These are phyloP conservation scores for Antitrichia curtipendula DNA, from an alignment of 225 moss, liverwort and hornwort genomes.

Conservation along the genomic window DNA sequence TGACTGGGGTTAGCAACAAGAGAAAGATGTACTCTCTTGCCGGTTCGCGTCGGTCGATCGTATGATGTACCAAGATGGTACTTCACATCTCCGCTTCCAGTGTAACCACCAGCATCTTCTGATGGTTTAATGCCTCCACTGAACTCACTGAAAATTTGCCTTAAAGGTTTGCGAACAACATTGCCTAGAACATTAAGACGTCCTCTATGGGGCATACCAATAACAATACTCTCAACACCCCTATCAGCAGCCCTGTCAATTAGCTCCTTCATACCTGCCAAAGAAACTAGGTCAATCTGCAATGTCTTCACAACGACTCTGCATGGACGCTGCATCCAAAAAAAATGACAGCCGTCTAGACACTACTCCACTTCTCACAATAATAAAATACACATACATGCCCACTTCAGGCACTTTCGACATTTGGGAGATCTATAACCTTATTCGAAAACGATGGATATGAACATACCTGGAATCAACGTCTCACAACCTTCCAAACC, in stretches of 20 bases:
- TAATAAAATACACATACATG: background rate
- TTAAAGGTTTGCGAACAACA: constrained; percentile 89
- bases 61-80: constrained; percentile 98
- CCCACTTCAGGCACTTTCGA: background rate
- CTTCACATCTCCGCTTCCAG: constrained; percentile 97
- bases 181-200: constrained; percentile 89
- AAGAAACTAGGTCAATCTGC: background rate
- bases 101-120: constrained; percentile 90
- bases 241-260: constrained; percentile 77
- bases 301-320: background rate
- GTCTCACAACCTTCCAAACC: constrained; percentile 98
- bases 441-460: background rate
- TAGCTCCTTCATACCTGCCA: constrained; percentile 96
- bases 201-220: constrained; percentile 97
- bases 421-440: background rate
- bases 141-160: constrained; percentile 97
- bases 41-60: constrained; percentile 73
- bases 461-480: constrained; percentile 64
- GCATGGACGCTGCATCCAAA: background rate
- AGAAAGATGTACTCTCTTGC: constrained; percentile 87
- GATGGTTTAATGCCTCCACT: constrained; percentile 93
- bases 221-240: constrained; percentile 87
- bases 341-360: background rate
- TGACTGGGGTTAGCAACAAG: constrained; percentile 97
- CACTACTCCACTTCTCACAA: background rate